Conservation (phyloP, 2,329 filamentous ascomycete species). For the Sporothrix globosa region DNA sequence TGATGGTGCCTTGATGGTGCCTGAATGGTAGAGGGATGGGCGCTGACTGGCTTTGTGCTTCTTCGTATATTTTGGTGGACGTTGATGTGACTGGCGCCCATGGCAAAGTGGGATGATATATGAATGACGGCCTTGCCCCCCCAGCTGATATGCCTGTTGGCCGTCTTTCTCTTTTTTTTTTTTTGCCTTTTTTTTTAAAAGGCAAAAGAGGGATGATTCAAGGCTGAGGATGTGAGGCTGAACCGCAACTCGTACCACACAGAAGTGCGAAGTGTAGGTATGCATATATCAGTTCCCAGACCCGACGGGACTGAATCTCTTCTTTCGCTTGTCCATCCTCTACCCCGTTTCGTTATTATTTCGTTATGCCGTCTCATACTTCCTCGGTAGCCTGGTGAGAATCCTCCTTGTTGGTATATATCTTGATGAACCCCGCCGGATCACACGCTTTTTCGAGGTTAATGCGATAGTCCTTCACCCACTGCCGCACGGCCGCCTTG, state of each 20-base stretch:
- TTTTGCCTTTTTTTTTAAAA: conserved; percentile 1
- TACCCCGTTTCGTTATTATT: neutral
- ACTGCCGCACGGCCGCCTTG: conserved; percentile 63
- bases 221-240: conserved; percentile 8
- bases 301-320: neutral
- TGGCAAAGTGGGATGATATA: conserved; percentile 18
- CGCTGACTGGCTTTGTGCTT: neutral
- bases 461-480: conserved; percentile 66
- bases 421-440: conserved; percentile 72
- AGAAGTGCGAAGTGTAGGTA: neutral
- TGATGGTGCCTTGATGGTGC: neutral
- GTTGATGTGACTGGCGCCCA: conserved; percentile 15
- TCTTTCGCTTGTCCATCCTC: neutral
- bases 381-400: conserved; percentile 45
- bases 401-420: conserved; percentile 58
- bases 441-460: conserved; percentile 69
- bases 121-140: conserved; percentile 20
- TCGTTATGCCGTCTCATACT: conserved; percentile 34
- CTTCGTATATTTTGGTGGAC: neutral
- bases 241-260: neutral
- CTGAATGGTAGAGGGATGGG: neutral
- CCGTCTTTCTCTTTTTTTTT: neutral
- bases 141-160: neutral
- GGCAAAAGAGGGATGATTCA: neutral
- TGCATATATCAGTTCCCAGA: neutral